Conservation (phyloP, 306 rosid genomes). For the Inga laurina region DNA sequence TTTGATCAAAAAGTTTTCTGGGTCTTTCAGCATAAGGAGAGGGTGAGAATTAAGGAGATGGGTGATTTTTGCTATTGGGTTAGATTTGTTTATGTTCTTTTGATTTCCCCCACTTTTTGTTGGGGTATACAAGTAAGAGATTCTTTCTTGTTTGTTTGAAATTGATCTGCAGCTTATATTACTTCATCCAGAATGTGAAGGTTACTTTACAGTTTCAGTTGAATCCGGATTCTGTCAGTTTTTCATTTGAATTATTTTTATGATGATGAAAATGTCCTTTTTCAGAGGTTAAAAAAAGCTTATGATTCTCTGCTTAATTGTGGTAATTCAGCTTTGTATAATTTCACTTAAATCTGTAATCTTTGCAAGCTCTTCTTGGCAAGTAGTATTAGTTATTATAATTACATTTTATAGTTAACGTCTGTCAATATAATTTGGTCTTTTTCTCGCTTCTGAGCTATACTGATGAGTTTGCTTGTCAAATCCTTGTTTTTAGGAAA, state of each 20-base stretch:
- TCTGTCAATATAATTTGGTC: conserved; percentile 3
- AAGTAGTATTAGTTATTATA: conserved; percentile 1
- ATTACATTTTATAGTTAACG: conserved; percentile 3
- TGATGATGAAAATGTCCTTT: conserved; percentile 29
- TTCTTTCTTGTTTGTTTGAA: conserved; percentile 15
- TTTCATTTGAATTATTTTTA: background rate
- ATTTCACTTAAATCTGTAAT: background rate
- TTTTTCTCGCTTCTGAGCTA: background rate
- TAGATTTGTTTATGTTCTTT: conserved; percentile 24
- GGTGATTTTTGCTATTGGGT: conserved; percentile 16
- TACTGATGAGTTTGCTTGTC: conserved; percentile 1
- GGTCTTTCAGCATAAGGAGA: conserved; percentile 32
- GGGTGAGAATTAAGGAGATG: conserved; percentile 1
- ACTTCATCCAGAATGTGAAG: background rate
- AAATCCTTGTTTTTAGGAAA: background rate
- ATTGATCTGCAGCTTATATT: conserved; percentile 27
- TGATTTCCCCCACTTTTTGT: background rate
- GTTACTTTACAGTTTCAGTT: conserved; percentile 24
- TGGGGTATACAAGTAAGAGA: background rate
- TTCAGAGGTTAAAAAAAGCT: background rate
- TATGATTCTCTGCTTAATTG: conserved; percentile 21
- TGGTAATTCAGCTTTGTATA: conserved; percentile 13
- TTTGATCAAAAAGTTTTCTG: conserved; percentile 6
- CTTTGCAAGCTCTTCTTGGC: conserved; percentile 20
- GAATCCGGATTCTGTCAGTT: conserved; percentile 7